Conservation (phyloP, 176 grass and related monocot species). For the Tuctoria greenei region DNA sequence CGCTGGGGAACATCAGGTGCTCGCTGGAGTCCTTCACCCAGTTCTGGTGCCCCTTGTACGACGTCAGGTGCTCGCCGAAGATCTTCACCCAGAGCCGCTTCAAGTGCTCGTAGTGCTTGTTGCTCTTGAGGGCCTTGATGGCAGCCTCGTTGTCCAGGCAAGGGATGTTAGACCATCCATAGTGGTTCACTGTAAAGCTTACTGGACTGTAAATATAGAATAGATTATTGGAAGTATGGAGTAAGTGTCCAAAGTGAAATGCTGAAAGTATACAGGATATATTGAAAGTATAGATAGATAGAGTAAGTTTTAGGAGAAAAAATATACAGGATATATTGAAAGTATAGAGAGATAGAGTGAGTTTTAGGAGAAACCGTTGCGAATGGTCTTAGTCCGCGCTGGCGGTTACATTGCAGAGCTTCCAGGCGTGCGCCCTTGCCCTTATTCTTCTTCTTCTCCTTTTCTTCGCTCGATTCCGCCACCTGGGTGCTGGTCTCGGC, state of each 20-base stretch:
- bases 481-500: constrained; percentile 45
- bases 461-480: constrained; percentile 42
- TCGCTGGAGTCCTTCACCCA: constrained; percentile 79
- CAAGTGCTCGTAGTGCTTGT: constrained; percentile 80
- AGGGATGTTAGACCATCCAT: too few species aligned
- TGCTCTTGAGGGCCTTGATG: constrained; percentile 57
- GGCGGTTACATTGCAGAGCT: constrained; percentile 65
- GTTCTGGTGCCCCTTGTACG: constrained; percentile 81
- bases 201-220: too few species aligned
- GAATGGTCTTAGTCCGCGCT: constrained; percentile 81
- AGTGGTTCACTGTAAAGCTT: too few species aligned
- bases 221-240: too few species aligned
- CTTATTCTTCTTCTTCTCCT: not conserved
- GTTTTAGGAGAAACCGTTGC: too few species aligned
- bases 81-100: constrained; percentile 85
- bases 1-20: constrained; percentile 78
- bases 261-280: too few species aligned
- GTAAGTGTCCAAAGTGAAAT: too few species aligned
- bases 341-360: too few species aligned
- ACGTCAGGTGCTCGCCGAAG: too few species aligned
- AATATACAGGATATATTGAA: too few species aligned
- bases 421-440: constrained; percentile 25
- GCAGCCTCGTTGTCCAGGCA: constrained; percentile 84
- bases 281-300: too few species aligned
- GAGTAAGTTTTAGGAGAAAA: too few species aligned